Percentiles rank a stretch among this genome's conserved stretches.
Evolutionary conservation across 768 basidiomycete genomes (phyloP).

Genomic region (Mycena filopes): DNA sequence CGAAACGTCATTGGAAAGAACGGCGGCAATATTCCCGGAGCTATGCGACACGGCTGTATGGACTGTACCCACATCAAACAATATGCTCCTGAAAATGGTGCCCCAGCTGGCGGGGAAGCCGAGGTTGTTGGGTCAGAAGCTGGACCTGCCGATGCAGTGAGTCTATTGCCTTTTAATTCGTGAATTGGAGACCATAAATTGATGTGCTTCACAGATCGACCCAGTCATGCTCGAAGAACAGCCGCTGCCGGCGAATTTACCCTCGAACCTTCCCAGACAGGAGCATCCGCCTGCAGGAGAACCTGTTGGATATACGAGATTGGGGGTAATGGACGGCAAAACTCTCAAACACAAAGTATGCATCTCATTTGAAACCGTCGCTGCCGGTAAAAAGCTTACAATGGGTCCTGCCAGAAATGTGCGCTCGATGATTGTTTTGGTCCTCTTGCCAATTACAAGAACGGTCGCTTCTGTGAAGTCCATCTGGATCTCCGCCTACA

Average conservation of each 20-base stretch:
- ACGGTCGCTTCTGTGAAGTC: background rate
- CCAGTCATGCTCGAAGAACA: background rate
- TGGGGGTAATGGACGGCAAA: conserved; percentile 49
- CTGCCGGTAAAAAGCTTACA: background rate
- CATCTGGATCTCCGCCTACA: background rate
- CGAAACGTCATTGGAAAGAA: conserved; percentile 30
- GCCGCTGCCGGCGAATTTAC: conserved; percentile 3
- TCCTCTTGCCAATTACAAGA: background rate
- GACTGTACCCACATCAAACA: conserved; percentile 26
- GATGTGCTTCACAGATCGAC: background rate
- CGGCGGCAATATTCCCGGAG: conserved; percentile 20
- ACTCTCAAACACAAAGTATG: conserved; percentile 39
- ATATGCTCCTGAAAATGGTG: background rate
- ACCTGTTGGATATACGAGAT: conserved; percentile 34
- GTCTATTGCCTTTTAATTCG: background rate
- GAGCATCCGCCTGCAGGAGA: background rate
- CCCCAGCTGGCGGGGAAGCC: background rate
- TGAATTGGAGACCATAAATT: too few species aligned
- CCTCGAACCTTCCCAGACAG: background rate
- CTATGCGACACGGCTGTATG: conserved; percentile 15
- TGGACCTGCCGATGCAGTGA: conserved; percentile 4
- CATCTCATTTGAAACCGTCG: background rate
- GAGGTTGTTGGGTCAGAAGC: conserved; percentile 30
- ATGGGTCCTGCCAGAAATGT: background rate
- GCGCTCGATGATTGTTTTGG: background rate